Base-by-base conservation (phyloP, 352 stramenopile species). In the Pelagophyceae sp. region DNA sequence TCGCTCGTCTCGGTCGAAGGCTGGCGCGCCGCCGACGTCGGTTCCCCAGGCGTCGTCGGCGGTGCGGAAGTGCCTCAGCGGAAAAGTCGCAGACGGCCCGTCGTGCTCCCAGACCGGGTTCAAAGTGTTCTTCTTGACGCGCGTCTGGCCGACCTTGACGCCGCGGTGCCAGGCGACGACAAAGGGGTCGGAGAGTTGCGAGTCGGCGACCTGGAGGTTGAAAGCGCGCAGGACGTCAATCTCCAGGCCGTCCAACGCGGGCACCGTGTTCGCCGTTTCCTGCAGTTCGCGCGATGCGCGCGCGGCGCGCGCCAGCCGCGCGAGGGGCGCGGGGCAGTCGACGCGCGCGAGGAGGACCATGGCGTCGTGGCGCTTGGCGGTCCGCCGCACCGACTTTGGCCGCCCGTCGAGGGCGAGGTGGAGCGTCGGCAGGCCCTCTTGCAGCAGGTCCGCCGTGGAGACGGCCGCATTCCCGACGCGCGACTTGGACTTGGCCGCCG, bases 201-300 rank as follows among this genome's bases (percentile, higher is more conserved):
- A 15, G 67, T 74, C 67, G 35, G 23, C 23, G 17, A n/a, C 5
- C 38, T 74, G 20, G 35, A 74, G 67, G 67, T 74, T 74, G 2
- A 23, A 37, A 1, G 67, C 67, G 1, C 67, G 67, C 1, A 74
- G 17, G 35, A 74, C 33, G 38, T 74, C 67, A 27, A 74, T 74
- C 11, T 74, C 67, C 2, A 74, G 1, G 35, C 15, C 38, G 5
- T 17, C 33, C 11, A 74, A n/a, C 6, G 2, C 1, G 35, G 67
- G 67, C 2, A 74, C 1, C 67, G 67, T 74, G 38, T 74, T 74
- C 20, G 15, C 29, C 20, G 67, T 58, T 1, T 32, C 27, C 38
- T n/a, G 35, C 2, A 74, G 35, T 1, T 67, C 58, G 58, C 58
- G 58, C 23, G 58, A 11, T 31, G 58, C 58, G 5, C 58, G 58